Percentiles rank a stretch among this genome's conserved stretches.
These are phyloP conservation scores for Diaporthe helianthi DNA, from an alignment of 2,329 filamentous ascomycete species.

Conservation along the genomic window DNA sequence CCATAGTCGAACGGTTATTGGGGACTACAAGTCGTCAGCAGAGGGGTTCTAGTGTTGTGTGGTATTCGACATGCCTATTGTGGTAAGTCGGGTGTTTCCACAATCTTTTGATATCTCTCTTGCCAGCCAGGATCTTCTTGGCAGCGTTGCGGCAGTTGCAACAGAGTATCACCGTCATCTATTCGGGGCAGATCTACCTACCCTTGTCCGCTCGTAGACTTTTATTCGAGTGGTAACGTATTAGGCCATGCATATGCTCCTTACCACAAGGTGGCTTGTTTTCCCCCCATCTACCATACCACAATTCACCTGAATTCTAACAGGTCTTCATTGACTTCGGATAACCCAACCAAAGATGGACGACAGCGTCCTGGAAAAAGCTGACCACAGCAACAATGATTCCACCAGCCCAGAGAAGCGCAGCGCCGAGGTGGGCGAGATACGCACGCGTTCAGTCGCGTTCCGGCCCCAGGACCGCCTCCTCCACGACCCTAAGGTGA, in stretches of 20 bases:
- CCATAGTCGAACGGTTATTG: background rate
- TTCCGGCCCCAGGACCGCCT: constrained; percentile 30
- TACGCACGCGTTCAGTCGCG: background rate
- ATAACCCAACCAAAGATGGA: background rate
- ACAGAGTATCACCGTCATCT: constrained; percentile 14
- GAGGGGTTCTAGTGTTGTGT: background rate
- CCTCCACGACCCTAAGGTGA: constrained; percentile 32
- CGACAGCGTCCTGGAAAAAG: background rate
- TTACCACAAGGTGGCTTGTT: background rate
- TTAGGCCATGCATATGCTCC: background rate
- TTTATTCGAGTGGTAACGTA: background rate
- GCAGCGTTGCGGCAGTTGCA: background rate
- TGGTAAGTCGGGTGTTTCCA: background rate
- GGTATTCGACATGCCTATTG: background rate
- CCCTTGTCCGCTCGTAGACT: constrained; percentile 1
- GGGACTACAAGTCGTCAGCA: background rate
- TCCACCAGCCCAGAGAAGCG: constrained; percentile 3
- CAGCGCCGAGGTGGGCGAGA: constrained; percentile 18
- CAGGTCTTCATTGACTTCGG: background rate
- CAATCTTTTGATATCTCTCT: background rate
- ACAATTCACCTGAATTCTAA: too few relatives aligned
- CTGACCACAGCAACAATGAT: constrained; percentile 4
- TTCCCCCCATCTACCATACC: too few relatives aligned
- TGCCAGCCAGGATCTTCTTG: constrained; percentile 2
- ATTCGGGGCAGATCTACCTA: background rate